phyloP scores from a whole-genome alignment of 2,329 filamentous ascomycete genomes.

The Curvularia hawaiiensis region DNA sequence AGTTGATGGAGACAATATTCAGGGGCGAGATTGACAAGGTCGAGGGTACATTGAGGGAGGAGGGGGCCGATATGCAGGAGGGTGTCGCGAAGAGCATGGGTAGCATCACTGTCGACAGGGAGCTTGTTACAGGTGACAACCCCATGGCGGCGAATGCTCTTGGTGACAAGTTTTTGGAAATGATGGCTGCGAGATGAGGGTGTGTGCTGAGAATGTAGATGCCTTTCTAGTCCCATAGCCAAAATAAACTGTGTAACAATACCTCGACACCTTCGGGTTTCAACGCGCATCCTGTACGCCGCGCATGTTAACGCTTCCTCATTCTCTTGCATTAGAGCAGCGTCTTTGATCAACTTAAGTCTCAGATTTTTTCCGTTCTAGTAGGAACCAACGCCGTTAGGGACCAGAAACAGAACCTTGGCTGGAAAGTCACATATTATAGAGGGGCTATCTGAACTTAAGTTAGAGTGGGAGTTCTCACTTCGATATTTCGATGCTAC shows the following conservation, averaged over 20 bases:
- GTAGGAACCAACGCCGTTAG: neutral
- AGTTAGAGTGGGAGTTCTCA: no score
- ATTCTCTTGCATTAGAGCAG: neutral
- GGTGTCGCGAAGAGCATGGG: slow-evolving; percentile 49
- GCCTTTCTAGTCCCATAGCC: neutral
- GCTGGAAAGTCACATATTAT: neutral
- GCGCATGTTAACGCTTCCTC: neutral
- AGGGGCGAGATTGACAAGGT: slow-evolving; percentile 53
- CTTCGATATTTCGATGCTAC: no score
- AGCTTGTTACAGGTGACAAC: slow-evolving; percentile 45
- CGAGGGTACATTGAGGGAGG: slow-evolving; percentile 46
- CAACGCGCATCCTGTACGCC: neutral
- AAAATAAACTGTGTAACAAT: neutral
- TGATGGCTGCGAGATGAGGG: slow-evolving; percentile 26
- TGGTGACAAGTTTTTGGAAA: slow-evolving; percentile 42
- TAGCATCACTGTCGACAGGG: slow-evolving; percentile 51
- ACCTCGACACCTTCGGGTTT: neutral
- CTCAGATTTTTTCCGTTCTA: neutral
- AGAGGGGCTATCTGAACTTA: neutral
- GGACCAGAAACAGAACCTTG: neutral
- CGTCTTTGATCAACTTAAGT: neutral
- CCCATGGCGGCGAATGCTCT: slow-evolving; percentile 41
- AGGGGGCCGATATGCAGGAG: slow-evolving; percentile 54
- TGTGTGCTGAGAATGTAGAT: neutral
- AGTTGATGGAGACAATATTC: slow-evolving; percentile 52